phyloP scores from a whole-genome alignment of 345 rosid species.

The Mallotus nudiflorus region DNA sequence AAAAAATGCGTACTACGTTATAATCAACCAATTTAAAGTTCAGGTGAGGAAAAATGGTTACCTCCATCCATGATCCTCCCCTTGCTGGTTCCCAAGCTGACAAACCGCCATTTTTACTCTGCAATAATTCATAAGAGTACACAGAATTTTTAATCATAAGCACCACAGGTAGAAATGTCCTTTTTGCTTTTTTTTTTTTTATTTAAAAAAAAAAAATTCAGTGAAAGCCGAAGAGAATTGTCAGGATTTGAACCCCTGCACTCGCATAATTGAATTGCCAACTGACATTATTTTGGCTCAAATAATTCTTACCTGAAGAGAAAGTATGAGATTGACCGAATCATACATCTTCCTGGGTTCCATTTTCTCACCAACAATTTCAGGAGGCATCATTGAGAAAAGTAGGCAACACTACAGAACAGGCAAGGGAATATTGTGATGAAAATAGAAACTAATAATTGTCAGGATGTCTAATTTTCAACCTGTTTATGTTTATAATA shows the following conservation, averaged over 20 bases:
- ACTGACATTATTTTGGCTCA: too few species aligned
- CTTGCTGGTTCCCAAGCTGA: constrained; percentile 6
- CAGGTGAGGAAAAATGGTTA: too few species aligned
- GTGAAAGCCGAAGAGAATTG: too few species aligned
- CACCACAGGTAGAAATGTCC: too few species aligned
- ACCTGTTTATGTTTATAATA: not conserved
- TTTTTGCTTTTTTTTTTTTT: too few species aligned
- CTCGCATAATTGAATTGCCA: too few species aligned
- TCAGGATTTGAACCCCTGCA: too few species aligned
- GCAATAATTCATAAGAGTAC: not conserved
- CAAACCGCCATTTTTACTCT: not conserved
- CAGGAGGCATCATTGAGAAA: constrained; percentile 46
- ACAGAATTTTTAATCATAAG: too few species aligned
- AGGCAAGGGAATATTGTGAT: too few species aligned
- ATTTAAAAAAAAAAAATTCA: too few species aligned
- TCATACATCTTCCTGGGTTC: constrained; percentile 41
- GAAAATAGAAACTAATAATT: not conserved
- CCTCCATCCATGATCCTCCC: not conserved
- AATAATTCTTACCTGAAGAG: constrained; percentile 41
- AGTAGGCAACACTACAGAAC: constrained; percentile 43
- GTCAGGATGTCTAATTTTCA: not conserved
- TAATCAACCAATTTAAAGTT: too few species aligned
- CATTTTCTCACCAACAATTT: constrained; percentile 48
- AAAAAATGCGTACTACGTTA: too few species aligned
- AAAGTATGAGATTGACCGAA: constrained; percentile 50